Conservation (phyloP, 306 rosid genomes). For the Psophocarpus tetragonolobus region DNA sequence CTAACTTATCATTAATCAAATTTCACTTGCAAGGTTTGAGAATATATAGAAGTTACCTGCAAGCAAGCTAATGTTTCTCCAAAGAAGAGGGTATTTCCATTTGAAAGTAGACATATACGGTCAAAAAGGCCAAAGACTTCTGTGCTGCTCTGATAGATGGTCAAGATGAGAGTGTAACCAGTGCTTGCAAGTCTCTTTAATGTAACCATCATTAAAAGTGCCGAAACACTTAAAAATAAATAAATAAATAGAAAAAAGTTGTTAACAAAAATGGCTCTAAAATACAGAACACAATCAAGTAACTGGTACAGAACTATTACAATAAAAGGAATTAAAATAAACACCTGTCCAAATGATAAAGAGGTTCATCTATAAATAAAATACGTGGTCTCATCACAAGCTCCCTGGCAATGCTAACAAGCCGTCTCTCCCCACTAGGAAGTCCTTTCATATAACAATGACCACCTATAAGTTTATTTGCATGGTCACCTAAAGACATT, state of each 20-base stretch:
- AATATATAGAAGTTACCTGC: conserved; percentile 63
- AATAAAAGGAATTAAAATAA: conserved; percentile 14
- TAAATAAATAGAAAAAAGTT: conserved; percentile 25
- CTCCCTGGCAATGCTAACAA: conserved; percentile 93
- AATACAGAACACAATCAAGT: conserved; percentile 21
- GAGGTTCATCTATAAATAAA: conserved; percentile 95
- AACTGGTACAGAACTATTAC: conserved; percentile 6
- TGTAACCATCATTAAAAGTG: conserved; percentile 99
- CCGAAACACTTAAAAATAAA: conserved; percentile 75
- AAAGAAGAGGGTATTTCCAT: conserved; percentile 94
- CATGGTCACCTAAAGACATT: conserved; percentile 88
- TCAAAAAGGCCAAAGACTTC: conserved; percentile 99
- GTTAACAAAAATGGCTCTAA: conserved; percentile 3
- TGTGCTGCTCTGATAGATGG: conserved; percentile 96
- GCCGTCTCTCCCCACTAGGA: conserved; percentile 91
- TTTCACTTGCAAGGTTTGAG: background rate
- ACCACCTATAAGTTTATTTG: conserved; percentile 94
- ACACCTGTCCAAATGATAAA: conserved; percentile 91
- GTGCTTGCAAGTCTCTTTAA: conserved; percentile 96
- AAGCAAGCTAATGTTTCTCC: conserved; percentile 98
- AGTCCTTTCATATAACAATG: conserved; percentile 98
- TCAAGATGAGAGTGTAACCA: conserved; percentile 85
- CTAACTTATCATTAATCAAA: conserved; percentile 17
- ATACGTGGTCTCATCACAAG: conserved; percentile 95
- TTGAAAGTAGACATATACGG: conserved; percentile 95